Conservation (phyloP, 176 grass and related monocot genomes). For the Ampelocalamus luodianensis region DNA sequence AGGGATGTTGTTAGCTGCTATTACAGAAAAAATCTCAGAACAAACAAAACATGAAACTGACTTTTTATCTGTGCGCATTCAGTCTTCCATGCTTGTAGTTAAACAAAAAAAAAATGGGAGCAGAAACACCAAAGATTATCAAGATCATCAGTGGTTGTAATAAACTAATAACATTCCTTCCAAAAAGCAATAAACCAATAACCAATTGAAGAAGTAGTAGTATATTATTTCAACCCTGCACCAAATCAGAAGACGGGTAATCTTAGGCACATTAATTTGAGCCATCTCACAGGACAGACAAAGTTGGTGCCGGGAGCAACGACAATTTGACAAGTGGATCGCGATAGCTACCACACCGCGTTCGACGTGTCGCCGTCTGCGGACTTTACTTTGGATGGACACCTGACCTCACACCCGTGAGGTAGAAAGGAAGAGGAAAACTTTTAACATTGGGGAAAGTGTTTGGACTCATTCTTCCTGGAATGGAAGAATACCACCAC, state of each 20-base stretch:
- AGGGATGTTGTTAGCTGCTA: neutral
- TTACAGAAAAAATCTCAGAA: neutral
- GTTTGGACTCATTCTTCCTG: slow-evolving; percentile 8
- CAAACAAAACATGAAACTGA: neutral
- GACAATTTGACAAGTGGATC: neutral
- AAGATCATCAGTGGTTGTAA: neutral
- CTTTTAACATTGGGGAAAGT: slow-evolving; percentile 5
- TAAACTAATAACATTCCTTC: neutral
- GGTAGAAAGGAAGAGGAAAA: neutral
- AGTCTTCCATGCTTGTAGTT: neutral
- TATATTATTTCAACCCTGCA: neutral
- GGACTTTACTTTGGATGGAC: too few species aligned
- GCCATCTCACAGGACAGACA: neutral
- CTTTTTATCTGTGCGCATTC: neutral
- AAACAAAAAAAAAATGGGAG: neutral
- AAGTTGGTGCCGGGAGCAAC: neutral
- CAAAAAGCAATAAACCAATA: neutral
- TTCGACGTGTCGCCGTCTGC: neutral
- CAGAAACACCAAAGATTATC: neutral
- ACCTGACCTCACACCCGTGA: too few species aligned
- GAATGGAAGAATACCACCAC: neutral
- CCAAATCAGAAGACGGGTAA: neutral
- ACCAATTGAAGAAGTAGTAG: neutral
- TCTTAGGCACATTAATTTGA: neutral
- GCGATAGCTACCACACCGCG: neutral